Conservation (phyloP, 192 early-diverging fungal genomes). For the Backusella westeae region DNA sequence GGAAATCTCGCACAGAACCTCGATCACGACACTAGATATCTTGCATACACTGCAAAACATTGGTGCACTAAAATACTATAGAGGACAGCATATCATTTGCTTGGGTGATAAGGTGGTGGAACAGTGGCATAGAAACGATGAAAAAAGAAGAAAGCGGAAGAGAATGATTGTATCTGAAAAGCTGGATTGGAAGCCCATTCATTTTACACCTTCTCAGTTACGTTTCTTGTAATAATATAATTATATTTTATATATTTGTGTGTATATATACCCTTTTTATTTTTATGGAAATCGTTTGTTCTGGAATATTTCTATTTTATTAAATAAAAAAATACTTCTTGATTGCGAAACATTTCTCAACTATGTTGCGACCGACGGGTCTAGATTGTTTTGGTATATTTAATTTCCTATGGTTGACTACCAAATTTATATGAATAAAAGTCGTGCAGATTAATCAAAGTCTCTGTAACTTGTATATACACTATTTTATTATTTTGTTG, state of each 20-base stretch:
- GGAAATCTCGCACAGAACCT: constrained; percentile 82
- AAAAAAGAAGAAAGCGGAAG: constrained; percentile 66
- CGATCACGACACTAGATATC: constrained; percentile 88
- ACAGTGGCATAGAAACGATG: constrained; percentile 70
- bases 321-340: neutral
- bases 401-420: neutral
- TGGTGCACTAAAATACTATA: constrained; percentile 88
- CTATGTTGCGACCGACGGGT: neutral
- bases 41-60: constrained; percentile 87
- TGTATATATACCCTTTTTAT: neutral
- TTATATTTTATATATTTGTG: neutral
- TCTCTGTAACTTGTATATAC: neutral
- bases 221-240: constrained; percentile 52
- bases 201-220: constrained; percentile 73
- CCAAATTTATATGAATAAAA: neutral
- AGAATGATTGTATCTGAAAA: constrained; percentile 73
- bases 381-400: neutral
- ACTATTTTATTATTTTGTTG: no score
- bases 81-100: constrained; percentile 86
- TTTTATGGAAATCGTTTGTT: neutral
- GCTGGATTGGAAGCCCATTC: constrained; percentile 78
- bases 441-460: neutral
- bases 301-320: no score
- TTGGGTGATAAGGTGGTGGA: constrained; percentile 85
- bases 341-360: neutral